A percentile compares a stretch with the other conserved stretches of the same genome.
phyloP scores from a whole-genome alignment of 192 early-diverging fungal species.

The Paraglomus brasilianum region DNA sequence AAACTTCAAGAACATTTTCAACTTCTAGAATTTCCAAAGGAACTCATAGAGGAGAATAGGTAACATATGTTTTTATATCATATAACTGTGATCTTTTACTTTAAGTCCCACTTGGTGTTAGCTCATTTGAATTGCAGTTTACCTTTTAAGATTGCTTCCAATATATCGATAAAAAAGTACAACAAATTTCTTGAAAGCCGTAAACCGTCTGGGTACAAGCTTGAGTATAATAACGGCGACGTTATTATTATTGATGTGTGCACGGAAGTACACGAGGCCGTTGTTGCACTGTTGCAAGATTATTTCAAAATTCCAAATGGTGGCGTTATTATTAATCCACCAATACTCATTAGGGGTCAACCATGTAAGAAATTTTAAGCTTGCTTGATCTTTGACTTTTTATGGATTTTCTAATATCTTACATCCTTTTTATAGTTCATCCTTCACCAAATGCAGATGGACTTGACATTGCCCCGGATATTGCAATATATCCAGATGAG shows the following conservation, averaged over 20 bases:
- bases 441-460: slow-evolving; percentile 27
- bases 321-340: background rate
- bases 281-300: background rate
- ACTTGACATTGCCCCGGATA: slow-evolving; percentile 10
- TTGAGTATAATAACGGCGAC: background rate
- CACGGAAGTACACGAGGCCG: background rate
- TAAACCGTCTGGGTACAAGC: slow-evolving; percentile 12
- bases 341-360: slow-evolving; percentile 1
- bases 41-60: background rate
- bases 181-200: slow-evolving; percentile 22
- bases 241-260: slow-evolving; percentile 19
- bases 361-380: slow-evolving; percentile 23
- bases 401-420: slow-evolving; percentile 23
- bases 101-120: slow-evolving; percentile 20
- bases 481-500: slow-evolving; percentile 12
- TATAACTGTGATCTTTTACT: background rate
- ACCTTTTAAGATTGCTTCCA: slow-evolving; percentile 15
- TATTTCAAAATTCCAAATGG: slow-evolving; percentile 14
- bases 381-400: background rate
- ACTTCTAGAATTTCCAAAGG: slow-evolving; percentile 11
- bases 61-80: background rate
- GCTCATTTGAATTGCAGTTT: slow-evolving; percentile 6
- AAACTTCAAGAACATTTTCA: slow-evolving; percentile 1
- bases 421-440: slow-evolving; percentile 12
- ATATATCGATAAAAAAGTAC: slow-evolving; percentile 18